Conservation (phyloP, 1,284 basidiomycete genomes). For the Moesziomyces globuligerus region DNA sequence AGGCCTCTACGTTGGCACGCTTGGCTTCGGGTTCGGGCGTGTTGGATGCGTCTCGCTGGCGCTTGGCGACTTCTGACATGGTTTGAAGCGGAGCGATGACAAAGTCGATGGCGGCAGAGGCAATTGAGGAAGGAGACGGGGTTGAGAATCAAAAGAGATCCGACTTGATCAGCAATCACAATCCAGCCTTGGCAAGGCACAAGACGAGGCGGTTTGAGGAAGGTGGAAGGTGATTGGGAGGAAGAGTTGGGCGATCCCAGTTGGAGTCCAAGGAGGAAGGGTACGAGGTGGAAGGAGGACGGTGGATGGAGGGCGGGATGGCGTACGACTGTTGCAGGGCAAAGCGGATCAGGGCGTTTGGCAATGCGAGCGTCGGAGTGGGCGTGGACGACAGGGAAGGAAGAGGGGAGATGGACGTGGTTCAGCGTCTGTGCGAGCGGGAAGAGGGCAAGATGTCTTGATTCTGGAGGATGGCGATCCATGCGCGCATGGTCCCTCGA, state of each 20-base stretch:
- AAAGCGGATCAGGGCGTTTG: not conserved
- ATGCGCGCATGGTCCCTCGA: too few relatives aligned
- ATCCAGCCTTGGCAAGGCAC: conserved; percentile 32
- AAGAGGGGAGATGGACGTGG: conserved; percentile 10
- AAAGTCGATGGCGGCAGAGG: not conserved
- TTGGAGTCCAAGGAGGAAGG: conserved; percentile 9
- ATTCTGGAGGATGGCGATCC: too few relatives aligned
- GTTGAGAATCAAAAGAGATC: conserved; percentile 21
- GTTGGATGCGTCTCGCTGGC: conserved; percentile 50
- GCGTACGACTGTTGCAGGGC: conserved; percentile 37
- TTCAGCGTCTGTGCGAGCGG: conserved; percentile 27
- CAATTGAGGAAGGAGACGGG: conserved; percentile 1
- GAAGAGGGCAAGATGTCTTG: not conserved
- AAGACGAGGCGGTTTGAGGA: conserved; percentile 14
- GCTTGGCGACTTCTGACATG: conserved; percentile 59
- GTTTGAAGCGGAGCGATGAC: conserved; percentile 12
- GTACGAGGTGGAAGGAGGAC: conserved; percentile 4
- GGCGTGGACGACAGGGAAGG: not conserved
- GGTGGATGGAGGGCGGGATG: conserved; percentile 18
- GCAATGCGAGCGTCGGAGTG: too few relatives aligned
- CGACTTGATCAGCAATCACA: conserved; percentile 41
- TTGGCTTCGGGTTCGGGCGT: conserved; percentile 51
- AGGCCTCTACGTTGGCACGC: conserved; percentile 43
- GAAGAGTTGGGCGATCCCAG: conserved; percentile 6
- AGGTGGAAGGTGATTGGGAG: conserved; percentile 6